Evolutionary conservation across 2,329 filamentous ascomycete species (phyloP), one percentile per base, ranked within the genome.

Genomic region (Stagonosporopsis cucurbitacearum): DNA sequence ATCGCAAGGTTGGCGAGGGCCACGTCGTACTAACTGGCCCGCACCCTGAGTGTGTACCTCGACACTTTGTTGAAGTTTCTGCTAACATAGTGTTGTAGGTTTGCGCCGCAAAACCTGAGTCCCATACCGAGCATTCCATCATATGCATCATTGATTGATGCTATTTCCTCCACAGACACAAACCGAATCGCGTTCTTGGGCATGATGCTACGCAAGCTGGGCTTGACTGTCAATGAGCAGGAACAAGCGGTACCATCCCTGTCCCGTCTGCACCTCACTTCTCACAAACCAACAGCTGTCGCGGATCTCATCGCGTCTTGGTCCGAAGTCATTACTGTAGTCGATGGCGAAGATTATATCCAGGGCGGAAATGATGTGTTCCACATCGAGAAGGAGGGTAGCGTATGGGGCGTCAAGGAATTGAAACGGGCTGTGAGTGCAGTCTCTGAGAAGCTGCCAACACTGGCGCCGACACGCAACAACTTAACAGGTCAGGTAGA

Each of bases 291-390:
- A 43, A 77, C 80, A 65, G 85, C 88, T 36, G 85, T 92, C n/a
- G 80, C 84, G 39, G 84, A 90, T 63, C 78, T 95, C 25, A 76
- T 96, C 22, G 79, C 83, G 49, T 83, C 83, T 2, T 87, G 87
- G 81, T 81, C 85, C 57, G 87, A 91, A 36, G 84, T 89, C 57
- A 85, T 92, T 61, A 74, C 78, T 69, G 84, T 84, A 51, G 85
- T 89, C 46, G 83, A 87, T 35, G 85, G 84, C 1, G 82, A 88
- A 54, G 86, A 92, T 63, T 87, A 88, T 67, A 88, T 98, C 70
- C 88, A 86, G 65, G 92, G 86, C 53, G 91, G 93, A 60, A 88
- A 89, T 58, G 94, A 98, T 67, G 89, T 85, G 0, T 98, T 98
- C 71, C 86, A 87, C 50, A 79, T 97, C 30, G 85, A 93, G 65